Percentiles rank a stretch among this genome's conserved stretches.
phyloP scores from a whole-genome alignment of 2,329 filamentous ascomycete species.

The Dichotomopilus funicola region DNA sequence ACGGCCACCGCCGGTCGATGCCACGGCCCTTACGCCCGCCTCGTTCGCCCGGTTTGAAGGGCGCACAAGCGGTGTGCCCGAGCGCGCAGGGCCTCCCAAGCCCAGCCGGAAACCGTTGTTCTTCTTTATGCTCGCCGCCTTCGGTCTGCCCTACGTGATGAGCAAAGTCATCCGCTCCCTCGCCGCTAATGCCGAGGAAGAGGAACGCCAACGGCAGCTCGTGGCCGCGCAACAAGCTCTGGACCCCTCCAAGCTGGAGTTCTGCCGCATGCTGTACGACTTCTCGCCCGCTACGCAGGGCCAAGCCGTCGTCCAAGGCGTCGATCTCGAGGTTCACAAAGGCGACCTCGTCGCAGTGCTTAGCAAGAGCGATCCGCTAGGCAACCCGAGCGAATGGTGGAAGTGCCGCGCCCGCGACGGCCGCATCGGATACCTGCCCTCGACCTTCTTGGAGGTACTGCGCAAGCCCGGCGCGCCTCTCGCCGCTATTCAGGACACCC shows the following conservation, averaged over 20 bases:
- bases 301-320: conserved; percentile 55
- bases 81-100: conserved; percentile 56
- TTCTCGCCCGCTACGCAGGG: conserved; percentile 67
- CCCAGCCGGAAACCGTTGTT: conserved; percentile 93
- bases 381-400: conserved; percentile 96
- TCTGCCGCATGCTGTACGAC: conserved; percentile 91
- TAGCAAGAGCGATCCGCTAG: conserved; percentile 84
- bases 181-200: conserved; percentile 77
- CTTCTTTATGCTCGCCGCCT: conserved; percentile 90
- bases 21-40: conserved; percentile 77
- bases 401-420: conserved; percentile 85
- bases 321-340: conserved; percentile 89
- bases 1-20: conserved; percentile 80
- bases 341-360: conserved; percentile 93
- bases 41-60: conserved; percentile 88
- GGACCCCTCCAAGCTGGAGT: conserved; percentile 88
- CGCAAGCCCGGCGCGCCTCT: conserved; percentile 46
- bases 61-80: conserved; percentile 45
- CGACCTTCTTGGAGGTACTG: conserved; percentile 78
- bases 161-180: conserved; percentile 86
- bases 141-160: conserved; percentile 95
- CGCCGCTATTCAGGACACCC: conserved; percentile 45
- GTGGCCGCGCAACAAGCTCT: conserved; percentile 41
- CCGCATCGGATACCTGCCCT: conserved; percentile 83
- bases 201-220: conserved; percentile 57